These are phyloP conservation scores for Adansonia gregorii DNA, from an alignment of 441 rosid species.

Conservation along the genomic window DNA sequence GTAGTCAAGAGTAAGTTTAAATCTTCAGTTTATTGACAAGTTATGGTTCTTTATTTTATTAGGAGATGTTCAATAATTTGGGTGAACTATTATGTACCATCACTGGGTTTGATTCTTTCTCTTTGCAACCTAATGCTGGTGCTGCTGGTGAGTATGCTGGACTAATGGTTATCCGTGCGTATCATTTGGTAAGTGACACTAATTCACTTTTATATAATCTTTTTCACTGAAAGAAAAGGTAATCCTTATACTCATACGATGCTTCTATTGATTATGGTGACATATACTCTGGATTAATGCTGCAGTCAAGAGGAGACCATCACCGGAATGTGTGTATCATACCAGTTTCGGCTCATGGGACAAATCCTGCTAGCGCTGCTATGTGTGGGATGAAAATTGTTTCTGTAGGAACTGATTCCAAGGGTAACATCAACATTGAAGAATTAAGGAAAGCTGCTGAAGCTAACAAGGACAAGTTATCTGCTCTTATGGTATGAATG, in stretches of 20 bases:
- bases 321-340: slow-evolving; percentile 95
- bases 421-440: slow-evolving; percentile 92
- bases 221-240: background rate
- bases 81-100: slow-evolving; percentile 80
- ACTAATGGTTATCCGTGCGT: slow-evolving; percentile 96
- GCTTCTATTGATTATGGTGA: background rate
- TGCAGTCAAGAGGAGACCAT: slow-evolving; percentile 92
- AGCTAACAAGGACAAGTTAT: slow-evolving; percentile 78
- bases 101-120: slow-evolving; percentile 96
- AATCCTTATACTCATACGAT: background rate
- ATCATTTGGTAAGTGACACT: slow-evolving; percentile 64
- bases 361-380: slow-evolving; percentile 99
- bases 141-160: slow-evolving; percentile 97
- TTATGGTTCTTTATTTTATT: slow-evolving; percentile 29
- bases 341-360: slow-evolving; percentile 97
- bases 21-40: slow-evolving; percentile 29
- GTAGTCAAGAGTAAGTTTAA: slow-evolving; percentile 25
- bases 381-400: slow-evolving; percentile 99
- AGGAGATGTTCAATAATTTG: slow-evolving; percentile 93
- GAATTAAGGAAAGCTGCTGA: slow-evolving; percentile 90
- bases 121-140: slow-evolving; percentile 98
- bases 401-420: slow-evolving; percentile 89
- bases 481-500: slow-evolving; percentile 77
- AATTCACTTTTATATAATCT: background rate
- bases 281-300: slow-evolving; percentile 22